Conservation (phyloP, 106 monocot species). For the Dendrobium officinale region DNA sequence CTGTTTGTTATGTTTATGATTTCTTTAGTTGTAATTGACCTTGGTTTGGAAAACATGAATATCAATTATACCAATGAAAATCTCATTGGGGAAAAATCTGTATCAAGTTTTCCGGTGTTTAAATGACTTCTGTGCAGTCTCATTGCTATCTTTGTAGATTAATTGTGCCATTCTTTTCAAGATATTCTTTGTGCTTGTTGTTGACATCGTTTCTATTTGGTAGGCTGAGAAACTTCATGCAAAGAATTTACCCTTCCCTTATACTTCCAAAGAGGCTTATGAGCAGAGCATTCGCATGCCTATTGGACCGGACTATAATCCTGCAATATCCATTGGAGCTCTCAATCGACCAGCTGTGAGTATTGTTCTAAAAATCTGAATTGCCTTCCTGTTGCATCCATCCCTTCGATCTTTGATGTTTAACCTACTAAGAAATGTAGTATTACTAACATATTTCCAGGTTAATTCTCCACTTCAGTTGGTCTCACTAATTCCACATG, state of each 20-base stretch:
- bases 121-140: not conserved
- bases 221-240: conserved; percentile 77
- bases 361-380: conserved; percentile 7
- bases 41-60: not conserved
- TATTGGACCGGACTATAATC: conserved; percentile 88
- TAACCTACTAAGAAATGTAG: not conserved
- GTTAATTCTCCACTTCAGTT: not conserved
- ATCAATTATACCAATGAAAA: not conserved
- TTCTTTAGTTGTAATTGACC: not conserved
- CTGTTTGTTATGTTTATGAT: not conserved
- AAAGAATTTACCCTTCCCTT: conserved; percentile 66
- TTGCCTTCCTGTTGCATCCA: not conserved
- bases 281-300: conserved; percentile 95
- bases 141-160: not conserved
- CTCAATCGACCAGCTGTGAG: conserved; percentile 83
- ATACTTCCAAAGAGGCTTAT: conserved; percentile 72
- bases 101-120: not conserved
- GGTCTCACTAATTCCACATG: not conserved
- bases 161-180: not conserved
- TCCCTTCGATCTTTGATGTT: not conserved
- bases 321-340: conserved; percentile 59
- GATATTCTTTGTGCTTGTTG: not conserved
- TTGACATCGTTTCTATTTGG: conserved; percentile 13
- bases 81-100: not conserved
- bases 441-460: not conserved